Evolutionary conservation across 352 stramenopile genomes (phyloP), one percentile per base, ranked within the genome.

Genomic region (Phytophthora vignae): DNA sequence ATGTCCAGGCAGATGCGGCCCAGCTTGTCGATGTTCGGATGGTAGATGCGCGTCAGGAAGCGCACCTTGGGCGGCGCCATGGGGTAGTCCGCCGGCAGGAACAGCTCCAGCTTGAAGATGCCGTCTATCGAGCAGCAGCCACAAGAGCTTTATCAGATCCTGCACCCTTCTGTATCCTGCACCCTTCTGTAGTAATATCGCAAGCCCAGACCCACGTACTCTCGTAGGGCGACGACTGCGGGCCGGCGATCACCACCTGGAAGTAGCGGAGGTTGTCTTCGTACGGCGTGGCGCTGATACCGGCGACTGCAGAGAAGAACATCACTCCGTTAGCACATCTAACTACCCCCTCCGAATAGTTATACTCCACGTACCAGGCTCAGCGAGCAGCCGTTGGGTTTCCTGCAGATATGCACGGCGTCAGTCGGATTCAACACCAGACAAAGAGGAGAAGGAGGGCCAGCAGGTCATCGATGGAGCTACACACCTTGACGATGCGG

Each of bases 181-280:
- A 19, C 12, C 55, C 49, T 21, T 69, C 27, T 22, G 56, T 49
- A 63, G 27, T 74, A 15, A 65, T 67, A 69, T 17, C 10, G 53
- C 8, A 25, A 48, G 19, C 5, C 31, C 46, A 38, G 19, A 76
- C 19, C 27, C 40, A 89, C 88, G 72, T 76, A 96, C 92, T 90
- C 79, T 99, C 95, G 73, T 99, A 99, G 2, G 96, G 96, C 31
- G 96, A 98, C 69, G 98, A 96, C 61, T 94, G 82, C 33, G 98
- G 97, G n/a, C 98, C 98, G 60, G 97, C 94, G 73, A 99, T 98
- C 44, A 98, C 94, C 36, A 99, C 98, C 60, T 98, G 95, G 80
- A 99, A 99, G 82, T 99, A 99, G 58, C 98, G 91, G 9, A 99
- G 84, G 81, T 99, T 99, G 82, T 99, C 97, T 71, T 98, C 88